Evolutionary conservation across 345 rosid species (phyloP).

Genomic region (Eucalyptus marginata): DNA sequence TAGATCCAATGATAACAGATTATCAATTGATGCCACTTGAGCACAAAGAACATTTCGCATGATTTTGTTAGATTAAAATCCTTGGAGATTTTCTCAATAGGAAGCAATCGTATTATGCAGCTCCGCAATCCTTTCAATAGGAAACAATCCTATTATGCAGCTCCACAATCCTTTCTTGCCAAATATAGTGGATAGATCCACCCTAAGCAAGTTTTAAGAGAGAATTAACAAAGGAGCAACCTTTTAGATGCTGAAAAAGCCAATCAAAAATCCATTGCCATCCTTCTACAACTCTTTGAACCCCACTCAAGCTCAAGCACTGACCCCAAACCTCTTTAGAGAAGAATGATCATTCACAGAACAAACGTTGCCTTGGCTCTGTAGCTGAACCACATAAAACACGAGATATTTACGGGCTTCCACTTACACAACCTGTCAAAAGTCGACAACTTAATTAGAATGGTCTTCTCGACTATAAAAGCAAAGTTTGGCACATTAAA

Average conservation of each 20-base stretch:
- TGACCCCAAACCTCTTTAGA: neutral
- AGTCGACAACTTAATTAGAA: neutral
- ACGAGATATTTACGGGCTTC: neutral
- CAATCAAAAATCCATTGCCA: neutral
- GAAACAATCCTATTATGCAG: too few species aligned
- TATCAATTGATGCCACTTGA: neutral
- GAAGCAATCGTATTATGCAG: neutral
- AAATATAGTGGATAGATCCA: neutral
- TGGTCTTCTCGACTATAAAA: neutral
- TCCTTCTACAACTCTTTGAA: neutral
- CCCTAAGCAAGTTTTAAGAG: neutral
- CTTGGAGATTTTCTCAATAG: neutral
- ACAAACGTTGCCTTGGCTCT: neutral
- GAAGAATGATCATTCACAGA: neutral
- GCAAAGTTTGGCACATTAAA: neutral
- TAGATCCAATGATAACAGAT: neutral
- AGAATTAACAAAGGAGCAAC: neutral
- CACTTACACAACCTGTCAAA: neutral
- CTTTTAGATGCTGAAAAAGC: neutral
- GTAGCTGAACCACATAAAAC: neutral
- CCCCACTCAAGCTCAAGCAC: neutral
- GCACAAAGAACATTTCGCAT: neutral
- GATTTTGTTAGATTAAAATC: neutral
- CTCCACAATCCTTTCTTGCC: neutral
- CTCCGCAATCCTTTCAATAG: neutral